Conservation (phyloP, 1,139 yeast species). For the Nematodospora anomalae region DNA sequence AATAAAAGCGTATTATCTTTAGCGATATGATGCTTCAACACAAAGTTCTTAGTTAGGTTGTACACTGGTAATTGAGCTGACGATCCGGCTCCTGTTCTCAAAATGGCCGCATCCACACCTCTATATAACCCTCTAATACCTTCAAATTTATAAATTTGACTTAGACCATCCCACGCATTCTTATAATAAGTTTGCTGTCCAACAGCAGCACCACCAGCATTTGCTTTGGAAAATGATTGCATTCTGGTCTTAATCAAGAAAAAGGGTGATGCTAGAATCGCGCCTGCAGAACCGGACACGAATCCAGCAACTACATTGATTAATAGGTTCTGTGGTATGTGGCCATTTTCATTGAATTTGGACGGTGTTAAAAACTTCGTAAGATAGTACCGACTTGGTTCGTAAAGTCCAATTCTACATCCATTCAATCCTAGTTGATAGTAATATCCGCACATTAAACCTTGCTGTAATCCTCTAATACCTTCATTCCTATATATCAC, state of each 20-base stretch:
- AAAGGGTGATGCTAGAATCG: constrained; percentile 85
- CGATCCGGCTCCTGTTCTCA: constrained; percentile 95
- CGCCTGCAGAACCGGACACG: constrained; percentile 85
- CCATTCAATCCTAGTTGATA: constrained; percentile 93
- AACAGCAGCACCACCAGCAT: constrained; percentile 48
- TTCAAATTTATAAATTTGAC: constrained; percentile 59
- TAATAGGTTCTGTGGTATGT: constrained; percentile 57
- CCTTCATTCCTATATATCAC: constrained; percentile 84
- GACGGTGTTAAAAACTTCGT: constrained; percentile 60
- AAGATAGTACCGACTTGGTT: constrained; percentile 68
- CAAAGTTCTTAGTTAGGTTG: constrained; percentile 66
- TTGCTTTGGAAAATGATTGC: constrained; percentile 74
- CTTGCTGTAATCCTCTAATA: constrained; percentile 82
- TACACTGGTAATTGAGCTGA: constrained; percentile 95
- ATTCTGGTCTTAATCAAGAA: constrained; percentile 91
- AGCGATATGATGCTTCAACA: constrained; percentile 48
- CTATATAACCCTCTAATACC: constrained; percentile 80
- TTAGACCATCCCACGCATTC: constrained; percentile 66
- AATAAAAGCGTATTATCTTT: constrained; percentile 64
- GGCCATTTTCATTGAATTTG: constrained; percentile 37
- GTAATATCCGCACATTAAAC: constrained; percentile 76
- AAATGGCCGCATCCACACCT: constrained; percentile 92
- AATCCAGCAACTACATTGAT: constrained; percentile 83
- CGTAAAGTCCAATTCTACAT: constrained; percentile 89
- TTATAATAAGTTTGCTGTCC: constrained; percentile 93